Evolutionary conservation across 371 early-diverging fungal genomes (phyloP).

Genomic region (Mucor mucedo): DNA sequence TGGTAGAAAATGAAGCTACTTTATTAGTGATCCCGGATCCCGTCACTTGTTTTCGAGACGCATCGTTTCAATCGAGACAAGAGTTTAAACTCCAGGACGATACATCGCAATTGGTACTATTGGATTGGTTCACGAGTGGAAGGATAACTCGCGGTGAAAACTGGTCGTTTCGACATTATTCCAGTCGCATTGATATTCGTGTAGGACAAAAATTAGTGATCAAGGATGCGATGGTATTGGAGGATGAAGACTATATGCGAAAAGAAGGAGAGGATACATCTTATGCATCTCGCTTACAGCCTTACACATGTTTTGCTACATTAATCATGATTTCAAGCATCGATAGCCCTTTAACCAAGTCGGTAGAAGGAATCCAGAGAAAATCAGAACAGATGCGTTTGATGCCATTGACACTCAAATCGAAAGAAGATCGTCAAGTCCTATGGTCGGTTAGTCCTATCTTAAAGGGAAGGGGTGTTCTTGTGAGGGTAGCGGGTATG

Average conservation of each 20-base stretch:
- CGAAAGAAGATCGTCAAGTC: conserved; percentile 27
- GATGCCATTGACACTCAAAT: conserved; percentile 31
- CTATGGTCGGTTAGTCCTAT: conserved; percentile 47
- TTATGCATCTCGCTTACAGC: conserved; percentile 41
- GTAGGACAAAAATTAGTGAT: conserved; percentile 48
- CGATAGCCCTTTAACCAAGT: conserved; percentile 13
- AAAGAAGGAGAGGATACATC: conserved; percentile 29
- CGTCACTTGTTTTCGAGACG: conserved; percentile 71
- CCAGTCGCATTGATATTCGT: conserved; percentile 63
- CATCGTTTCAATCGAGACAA: conserved; percentile 71
- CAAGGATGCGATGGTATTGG: conserved; percentile 68
- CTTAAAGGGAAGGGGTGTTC: conserved; percentile 34
- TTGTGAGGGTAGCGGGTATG: conserved; percentile 53
- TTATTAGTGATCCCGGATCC: conserved; percentile 76
- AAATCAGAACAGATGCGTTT: conserved; percentile 40
- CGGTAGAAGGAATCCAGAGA: conserved; percentile 22
- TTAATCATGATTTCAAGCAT: conserved; percentile 33
- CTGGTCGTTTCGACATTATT: conserved; percentile 75
- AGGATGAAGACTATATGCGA: conserved; percentile 43
- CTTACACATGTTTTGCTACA: conserved; percentile 55
- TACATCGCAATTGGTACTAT: conserved; percentile 60
- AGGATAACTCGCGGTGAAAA: conserved; percentile 72
- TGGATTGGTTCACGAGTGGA: conserved; percentile 88
- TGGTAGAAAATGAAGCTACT: conserved; percentile 44
- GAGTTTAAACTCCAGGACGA: conserved; percentile 45